Percentiles rank a stretch among this genome's conserved stretches.
phyloP scores from a whole-genome alignment of 2,329 filamentous ascomycete genomes.

The Fusarium staphyleae region DNA sequence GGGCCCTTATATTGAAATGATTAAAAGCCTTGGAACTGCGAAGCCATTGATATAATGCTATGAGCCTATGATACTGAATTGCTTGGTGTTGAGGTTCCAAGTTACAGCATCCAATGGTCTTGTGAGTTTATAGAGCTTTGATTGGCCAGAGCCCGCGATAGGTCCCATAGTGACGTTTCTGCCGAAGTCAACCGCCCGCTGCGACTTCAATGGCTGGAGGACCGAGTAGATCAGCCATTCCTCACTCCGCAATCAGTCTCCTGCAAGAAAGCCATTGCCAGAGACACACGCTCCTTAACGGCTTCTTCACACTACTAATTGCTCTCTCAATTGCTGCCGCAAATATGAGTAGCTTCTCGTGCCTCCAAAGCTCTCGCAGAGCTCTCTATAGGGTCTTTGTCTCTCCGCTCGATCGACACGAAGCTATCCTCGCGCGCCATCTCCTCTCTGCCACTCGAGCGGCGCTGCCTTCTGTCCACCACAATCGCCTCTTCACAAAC shows the following conservation, averaged over 20 bases:
- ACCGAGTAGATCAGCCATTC: slow-evolving; percentile 11
- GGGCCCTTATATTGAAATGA: slow-evolving; percentile 1
- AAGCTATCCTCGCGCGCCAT: slow-evolving; percentile 36
- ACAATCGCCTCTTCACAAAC: slow-evolving; percentile 26
- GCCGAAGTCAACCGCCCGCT: slow-evolving; percentile 35
- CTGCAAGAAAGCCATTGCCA: slow-evolving; percentile 24
- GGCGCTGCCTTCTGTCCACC: slow-evolving; percentile 11
- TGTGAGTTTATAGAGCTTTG: slow-evolving; percentile 7
- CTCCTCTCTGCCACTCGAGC: slow-evolving; percentile 17
- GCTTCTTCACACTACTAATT: background rate
- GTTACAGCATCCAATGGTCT: slow-evolving; percentile 6
- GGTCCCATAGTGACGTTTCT: slow-evolving; percentile 37
- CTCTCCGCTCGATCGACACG: slow-evolving; percentile 44
- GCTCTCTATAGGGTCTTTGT: slow-evolving; percentile 58
- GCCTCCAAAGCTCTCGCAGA: slow-evolving; percentile 53
- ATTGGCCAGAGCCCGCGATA: slow-evolving; percentile 24
- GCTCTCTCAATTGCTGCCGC: background rate
- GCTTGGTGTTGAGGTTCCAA: slow-evolving; percentile 14
- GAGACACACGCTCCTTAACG: slow-evolving; percentile 7
- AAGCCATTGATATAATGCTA: slow-evolving; percentile 14
- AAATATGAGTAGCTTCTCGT: slow-evolving; percentile 50
- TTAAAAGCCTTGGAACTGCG: background rate
- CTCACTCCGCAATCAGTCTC: slow-evolving; percentile 13
- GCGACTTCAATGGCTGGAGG: slow-evolving; percentile 12
- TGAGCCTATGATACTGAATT: slow-evolving; percentile 5